Evolutionary conservation across 352 stramenopile species (phyloP), one percentile per base, ranked within the genome.

Genomic region (Phytophthora ramorum): DNA sequence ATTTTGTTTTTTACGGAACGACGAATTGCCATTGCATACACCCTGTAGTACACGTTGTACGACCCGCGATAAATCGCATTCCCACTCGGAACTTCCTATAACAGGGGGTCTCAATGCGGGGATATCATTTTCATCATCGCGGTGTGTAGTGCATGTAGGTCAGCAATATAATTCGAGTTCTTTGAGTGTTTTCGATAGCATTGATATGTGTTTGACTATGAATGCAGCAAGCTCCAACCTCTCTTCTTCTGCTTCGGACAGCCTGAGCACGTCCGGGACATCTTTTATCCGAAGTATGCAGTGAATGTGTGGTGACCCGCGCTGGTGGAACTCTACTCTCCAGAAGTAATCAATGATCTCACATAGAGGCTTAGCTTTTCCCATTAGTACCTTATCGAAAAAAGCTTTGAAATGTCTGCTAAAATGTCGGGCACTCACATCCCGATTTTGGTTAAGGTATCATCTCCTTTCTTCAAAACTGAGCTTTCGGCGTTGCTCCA

Each of bases 291-390:
- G 72, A 2, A 78, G 35, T 2, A 72, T 51, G 1, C 35, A 49
- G 26, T 77, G 55, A 7, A 71, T 67, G 16, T 66, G 64, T 1
- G 61, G 69, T 1, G 69, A 77, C 3, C 64, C 69, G 12, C 64
- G 55, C 2, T 61, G 46, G 14, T 73, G 63, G 54, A 71, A 74
- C 20, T 77, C 56, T 0, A 77, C 56, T 7, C 64, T 50, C 64
- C 70, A 78, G 40, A 78, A 72, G 14, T 48, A 59, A 24, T 71
- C 65, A 2, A 40, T 19, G 6, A 70, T 69, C 20, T 66, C 47
- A 17, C 65, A 65, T 3, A 78, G 20, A 17, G 66, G 53, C 10
- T 64, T 40, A 0, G 53, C 34, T 40, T 40, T 40, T 40, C 7
- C 34, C 34, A 40, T 40, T 40, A 13, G 13, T n/a, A 40, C 13